Evolutionary conservation across 1,139 yeast genomes (phyloP), one percentile per base, ranked within the genome.

Genomic region (Hansenula anomala): DNA sequence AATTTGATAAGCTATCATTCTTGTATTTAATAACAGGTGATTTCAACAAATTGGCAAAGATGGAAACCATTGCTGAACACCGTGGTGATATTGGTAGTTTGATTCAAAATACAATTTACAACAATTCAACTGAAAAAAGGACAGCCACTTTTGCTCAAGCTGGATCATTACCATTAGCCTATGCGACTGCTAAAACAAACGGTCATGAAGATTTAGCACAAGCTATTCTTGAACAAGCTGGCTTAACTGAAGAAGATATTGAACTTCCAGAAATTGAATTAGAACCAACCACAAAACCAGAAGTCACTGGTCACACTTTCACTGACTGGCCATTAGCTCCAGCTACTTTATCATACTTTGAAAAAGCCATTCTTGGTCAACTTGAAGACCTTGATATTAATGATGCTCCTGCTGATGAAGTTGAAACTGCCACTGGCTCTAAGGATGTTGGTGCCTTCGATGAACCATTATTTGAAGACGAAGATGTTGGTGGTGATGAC

Each of bases 111-210:
- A 78, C 95, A 19, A 66, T 92, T 44, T 92, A 84, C 64, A 73
- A 77, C 54, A 81, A 84, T 55, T 85, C 89, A 45, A 71, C 81
- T 28, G 80, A 82, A 56, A 78, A 82, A 59, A 80, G 97, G 60
- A 78, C 92, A 36, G 74, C 78, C 52, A 76, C 85, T 25, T 80
- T 85, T 55, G 75, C 83, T 39, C 79, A 83, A 51, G 79, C 85
- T 42, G 97, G 97, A 22, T 73, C 90, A 66, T 66, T 75, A 40
- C 92, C 98, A 9, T 75, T 94, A 55, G 98, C 98, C 1, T 94
- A 89, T 60, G 86, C 97, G 22, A 75, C 90, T 47, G 97, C 98
- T 22, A 87, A 86, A 61, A 72, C 94, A 27, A 85, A 83, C 52
- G 97, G 96, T 6, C 74, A 89, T 48, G 75, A 71, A 30, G 90